These are phyloP conservation scores for Mariannaea sp. DNA, from an alignment of 2,329 filamentous ascomycete genomes.

Conservation along the genomic window DNA sequence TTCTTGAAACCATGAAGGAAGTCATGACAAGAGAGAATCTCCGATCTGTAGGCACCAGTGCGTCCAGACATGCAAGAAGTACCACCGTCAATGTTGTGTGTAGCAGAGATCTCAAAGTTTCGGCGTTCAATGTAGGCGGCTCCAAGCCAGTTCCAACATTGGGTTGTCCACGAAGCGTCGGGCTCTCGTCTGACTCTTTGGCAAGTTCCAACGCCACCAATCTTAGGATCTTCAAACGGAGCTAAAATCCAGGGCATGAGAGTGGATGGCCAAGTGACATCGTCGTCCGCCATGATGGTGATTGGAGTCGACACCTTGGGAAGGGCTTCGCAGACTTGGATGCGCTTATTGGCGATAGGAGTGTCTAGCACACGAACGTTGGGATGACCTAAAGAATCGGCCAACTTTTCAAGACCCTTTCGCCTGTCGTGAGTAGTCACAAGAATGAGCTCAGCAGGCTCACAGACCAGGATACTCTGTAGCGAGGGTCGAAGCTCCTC, in stretches of 20 bases:
- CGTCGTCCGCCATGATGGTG: constrained; percentile 93
- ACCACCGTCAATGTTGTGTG: constrained; percentile 91
- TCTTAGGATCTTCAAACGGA: constrained; percentile 81
- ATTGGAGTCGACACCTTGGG: constrained; percentile 82
- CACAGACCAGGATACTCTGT: constrained; percentile 72
- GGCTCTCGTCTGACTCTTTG: constrained; percentile 79
- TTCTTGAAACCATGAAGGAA: constrained; percentile 91
- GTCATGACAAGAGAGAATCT: constrained; percentile 81
- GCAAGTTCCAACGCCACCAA: constrained; percentile 91
- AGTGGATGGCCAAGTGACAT: constrained; percentile 88
- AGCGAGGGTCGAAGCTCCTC: constrained; percentile 83
- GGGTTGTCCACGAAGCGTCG: constrained; percentile 61
- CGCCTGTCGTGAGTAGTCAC: constrained; percentile 86
- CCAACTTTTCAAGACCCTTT: constrained; percentile 69
- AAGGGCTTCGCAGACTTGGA: constrained; percentile 90
- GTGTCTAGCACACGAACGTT: constrained; percentile 77
- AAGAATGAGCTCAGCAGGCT: constrained; percentile 75
- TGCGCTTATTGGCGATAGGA: constrained; percentile 89
- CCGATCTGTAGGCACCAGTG: constrained; percentile 87
- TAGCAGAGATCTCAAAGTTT: constrained; percentile 96
- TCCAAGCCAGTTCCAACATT: constrained; percentile 86
- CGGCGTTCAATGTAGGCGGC: constrained; percentile 90
- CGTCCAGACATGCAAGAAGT: constrained; percentile 96
- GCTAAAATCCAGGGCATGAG: constrained; percentile 91
- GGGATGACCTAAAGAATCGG: constrained; percentile 60